phyloP scores from a whole-genome alignment of 306 rosid genomes.

The Ziziphus jujuba region DNA sequence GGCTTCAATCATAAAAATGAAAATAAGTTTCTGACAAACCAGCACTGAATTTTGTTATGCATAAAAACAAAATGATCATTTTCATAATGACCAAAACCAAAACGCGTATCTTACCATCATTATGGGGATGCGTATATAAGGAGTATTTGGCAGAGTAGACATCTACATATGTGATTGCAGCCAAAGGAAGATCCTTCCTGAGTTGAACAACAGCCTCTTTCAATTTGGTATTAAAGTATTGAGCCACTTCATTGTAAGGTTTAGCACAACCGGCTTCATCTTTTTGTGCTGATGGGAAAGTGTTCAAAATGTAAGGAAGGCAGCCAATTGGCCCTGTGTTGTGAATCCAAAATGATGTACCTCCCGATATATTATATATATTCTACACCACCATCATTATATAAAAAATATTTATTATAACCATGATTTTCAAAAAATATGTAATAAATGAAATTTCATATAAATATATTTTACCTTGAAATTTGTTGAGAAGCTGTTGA shows the following conservation, averaged over 20 bases:
- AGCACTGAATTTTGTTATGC: no score
- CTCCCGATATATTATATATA: conserved; percentile 36
- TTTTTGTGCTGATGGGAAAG: conserved; percentile 13
- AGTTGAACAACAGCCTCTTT: conserved; percentile 44
- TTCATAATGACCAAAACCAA: no score
- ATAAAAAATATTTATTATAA: not conserved
- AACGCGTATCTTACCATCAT: conserved; percentile 45
- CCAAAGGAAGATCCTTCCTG: conserved; percentile 41
- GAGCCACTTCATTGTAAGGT: conserved; percentile 50
- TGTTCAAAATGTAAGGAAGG: conserved; percentile 19
- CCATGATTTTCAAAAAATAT: not conserved
- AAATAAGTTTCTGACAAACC: no score
- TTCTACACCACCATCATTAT: conserved; percentile 20
- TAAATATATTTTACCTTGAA: conserved; percentile 36
- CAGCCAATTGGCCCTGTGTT: conserved; percentile 74
- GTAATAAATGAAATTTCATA: no score
- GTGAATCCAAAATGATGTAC: conserved; percentile 64
- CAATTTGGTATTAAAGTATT: conserved; percentile 43
- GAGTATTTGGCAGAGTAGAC: conserved; percentile 33
- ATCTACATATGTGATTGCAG: conserved; percentile 56
- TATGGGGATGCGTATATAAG: conserved; percentile 34
- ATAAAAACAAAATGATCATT: no score
- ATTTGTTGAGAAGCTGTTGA: conserved; percentile 29
- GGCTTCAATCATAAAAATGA: no score
- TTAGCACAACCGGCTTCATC: conserved; percentile 51